Conservation (phyloP, 768 basidiomycete genomes). For the Pisolithus microcarpus region DNA sequence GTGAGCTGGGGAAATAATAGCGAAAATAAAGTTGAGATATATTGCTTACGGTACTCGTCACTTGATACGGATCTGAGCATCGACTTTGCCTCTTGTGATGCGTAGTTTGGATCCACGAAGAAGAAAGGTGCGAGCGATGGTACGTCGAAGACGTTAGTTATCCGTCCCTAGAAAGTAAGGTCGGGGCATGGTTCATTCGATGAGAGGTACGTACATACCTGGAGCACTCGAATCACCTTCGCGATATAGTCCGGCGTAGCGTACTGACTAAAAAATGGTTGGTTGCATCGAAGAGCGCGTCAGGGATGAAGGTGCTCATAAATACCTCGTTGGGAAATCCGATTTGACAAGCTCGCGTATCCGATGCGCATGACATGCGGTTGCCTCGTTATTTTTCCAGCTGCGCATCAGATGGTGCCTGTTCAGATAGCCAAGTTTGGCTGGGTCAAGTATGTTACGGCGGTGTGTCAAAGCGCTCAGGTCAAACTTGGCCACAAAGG, state of each 20-base stretch:
- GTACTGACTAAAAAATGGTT: conserved; percentile 31
- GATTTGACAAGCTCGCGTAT: conserved; percentile 47
- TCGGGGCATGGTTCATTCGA: neutral
- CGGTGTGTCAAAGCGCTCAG: conserved; percentile 71
- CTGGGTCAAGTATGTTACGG: conserved; percentile 71
- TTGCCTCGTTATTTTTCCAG: conserved; percentile 44
- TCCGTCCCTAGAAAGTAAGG: conserved; percentile 20
- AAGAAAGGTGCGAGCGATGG: conserved; percentile 65
- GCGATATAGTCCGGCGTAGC: conserved; percentile 54
- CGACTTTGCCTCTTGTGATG: conserved; percentile 43
- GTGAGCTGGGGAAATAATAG: neutral
- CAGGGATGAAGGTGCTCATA: no score
- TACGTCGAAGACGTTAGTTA: conserved; percentile 66
- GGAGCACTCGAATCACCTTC: conserved; percentile 52
- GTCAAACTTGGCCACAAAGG: conserved; percentile 50
- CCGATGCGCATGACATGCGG: conserved; percentile 47
- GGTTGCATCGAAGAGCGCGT: neutral
- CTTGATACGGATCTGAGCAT: conserved; percentile 41
- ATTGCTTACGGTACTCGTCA: conserved; percentile 39
- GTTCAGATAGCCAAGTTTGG: conserved; percentile 82
- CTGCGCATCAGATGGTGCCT: conserved; percentile 70
- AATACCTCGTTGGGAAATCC: conserved; percentile 53
- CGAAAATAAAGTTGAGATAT: neutral
- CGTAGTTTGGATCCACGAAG: conserved; percentile 63
- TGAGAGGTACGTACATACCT: conserved; percentile 33